These are phyloP conservation scores for Candida silvicultrix DNA, from an alignment of 805 yeast genomes.

Conservation along the genomic window DNA sequence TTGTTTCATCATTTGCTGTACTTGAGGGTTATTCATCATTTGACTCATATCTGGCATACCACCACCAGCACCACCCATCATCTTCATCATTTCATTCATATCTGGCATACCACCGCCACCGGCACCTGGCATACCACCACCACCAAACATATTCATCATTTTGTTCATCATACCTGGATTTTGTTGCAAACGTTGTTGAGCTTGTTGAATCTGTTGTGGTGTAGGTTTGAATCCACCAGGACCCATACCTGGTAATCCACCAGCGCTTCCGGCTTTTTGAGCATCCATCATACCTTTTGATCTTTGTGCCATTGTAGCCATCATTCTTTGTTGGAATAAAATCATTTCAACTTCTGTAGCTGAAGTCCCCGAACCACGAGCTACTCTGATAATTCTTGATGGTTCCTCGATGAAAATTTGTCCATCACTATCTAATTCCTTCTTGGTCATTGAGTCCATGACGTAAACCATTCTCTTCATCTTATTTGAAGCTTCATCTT, in stretches of 20 bases:
- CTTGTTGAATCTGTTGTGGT: slow-evolving; percentile 38
- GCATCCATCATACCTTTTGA: slow-evolving; percentile 46
- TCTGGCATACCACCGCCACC: slow-evolving; percentile 61
- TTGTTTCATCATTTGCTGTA: slow-evolving; percentile 43
- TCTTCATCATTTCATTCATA: slow-evolving; percentile 57
- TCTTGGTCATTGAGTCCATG: slow-evolving; percentile 92
- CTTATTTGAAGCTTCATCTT: slow-evolving; percentile 81
- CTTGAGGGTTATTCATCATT: slow-evolving; percentile 36
- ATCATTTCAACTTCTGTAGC: slow-evolving; percentile 92
- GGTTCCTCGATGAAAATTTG: slow-evolving; percentile 74
- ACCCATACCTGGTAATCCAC: slow-evolving; percentile 29
- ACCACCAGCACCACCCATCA: slow-evolving; percentile 34
- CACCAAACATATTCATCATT: slow-evolving; percentile 70
- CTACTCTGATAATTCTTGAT: slow-evolving; percentile 79
- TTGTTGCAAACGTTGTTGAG: slow-evolving; percentile 58
- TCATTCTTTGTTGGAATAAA: slow-evolving; percentile 83
- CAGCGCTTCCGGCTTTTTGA: slow-evolving; percentile 35
- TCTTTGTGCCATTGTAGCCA: slow-evolving; percentile 86
- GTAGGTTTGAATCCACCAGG: slow-evolving; percentile 37
- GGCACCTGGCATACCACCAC: slow-evolving; percentile 51
- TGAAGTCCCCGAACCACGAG: slow-evolving; percentile 90
- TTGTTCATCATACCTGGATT: slow-evolving; percentile 73
- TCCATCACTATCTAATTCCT: slow-evolving; percentile 90
- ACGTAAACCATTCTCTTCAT: slow-evolving; percentile 85
- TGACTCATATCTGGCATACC: slow-evolving; percentile 34